Conservation (phyloP, 2,329 filamentous ascomycete genomes). For the Eutypella sp. region DNA sequence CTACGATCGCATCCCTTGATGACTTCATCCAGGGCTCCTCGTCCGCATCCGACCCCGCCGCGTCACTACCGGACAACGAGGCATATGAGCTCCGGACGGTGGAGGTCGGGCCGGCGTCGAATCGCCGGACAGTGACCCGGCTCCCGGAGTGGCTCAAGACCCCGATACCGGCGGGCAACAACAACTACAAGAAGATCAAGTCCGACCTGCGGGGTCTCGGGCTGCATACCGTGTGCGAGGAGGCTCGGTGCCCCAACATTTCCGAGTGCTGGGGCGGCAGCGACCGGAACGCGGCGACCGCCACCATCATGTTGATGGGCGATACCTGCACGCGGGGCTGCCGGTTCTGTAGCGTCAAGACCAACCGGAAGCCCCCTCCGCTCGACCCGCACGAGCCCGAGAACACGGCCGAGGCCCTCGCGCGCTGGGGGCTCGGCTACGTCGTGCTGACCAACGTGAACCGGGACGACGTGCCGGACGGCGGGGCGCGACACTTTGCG, state of each 20-base stretch:
- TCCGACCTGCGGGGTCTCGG: conserved; percentile 83
- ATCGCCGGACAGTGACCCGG: conserved; percentile 62
- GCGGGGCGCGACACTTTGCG: conserved; percentile 83
- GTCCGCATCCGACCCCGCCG: background rate
- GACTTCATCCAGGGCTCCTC: conserved; percentile 48
- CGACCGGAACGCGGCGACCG: conserved; percentile 84
- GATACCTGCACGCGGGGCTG: conserved; percentile 96
- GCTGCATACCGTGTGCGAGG: conserved; percentile 94
- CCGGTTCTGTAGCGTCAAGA: conserved; percentile 97
- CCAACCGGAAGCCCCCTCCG: conserved; percentile 66
- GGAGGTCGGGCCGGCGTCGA: conserved; percentile 58
- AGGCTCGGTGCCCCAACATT: conserved; percentile 95
- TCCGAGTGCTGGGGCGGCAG: conserved; percentile 95
- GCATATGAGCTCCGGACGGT: conserved; percentile 58
- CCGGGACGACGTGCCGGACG: conserved; percentile 84
- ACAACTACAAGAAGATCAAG: conserved; percentile 92
- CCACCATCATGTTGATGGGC: conserved; percentile 99
- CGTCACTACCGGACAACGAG: conserved; percentile 43
- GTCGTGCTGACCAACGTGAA: conserved; percentile 93
- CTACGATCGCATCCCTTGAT: conserved; percentile 49
- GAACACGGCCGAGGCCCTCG: conserved; percentile 89
- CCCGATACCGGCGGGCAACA: conserved; percentile 74
- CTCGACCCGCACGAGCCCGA: conserved; percentile 95
- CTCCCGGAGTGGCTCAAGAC: conserved; percentile 96
- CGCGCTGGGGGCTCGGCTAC: conserved; percentile 90